These are phyloP conservation scores for Erysimum cheiri DNA, from an alignment of 441 rosid genomes.

Conservation along the genomic window DNA sequence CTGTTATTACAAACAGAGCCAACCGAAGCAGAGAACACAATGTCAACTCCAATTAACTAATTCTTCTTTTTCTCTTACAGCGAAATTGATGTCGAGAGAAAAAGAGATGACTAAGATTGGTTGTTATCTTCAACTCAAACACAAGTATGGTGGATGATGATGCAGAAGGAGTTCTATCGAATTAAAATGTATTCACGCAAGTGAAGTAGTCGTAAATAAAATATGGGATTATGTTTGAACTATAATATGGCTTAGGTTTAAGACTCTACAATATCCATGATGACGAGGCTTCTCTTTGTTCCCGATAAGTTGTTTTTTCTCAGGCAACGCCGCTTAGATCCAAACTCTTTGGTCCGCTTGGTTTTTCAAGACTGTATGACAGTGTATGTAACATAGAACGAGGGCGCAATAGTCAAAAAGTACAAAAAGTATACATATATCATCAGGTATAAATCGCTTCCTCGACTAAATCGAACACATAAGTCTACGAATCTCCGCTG, in stretches of 20 bases:
- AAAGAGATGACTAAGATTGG: background rate
- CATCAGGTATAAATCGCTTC: background rate
- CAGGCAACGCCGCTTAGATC: background rate
- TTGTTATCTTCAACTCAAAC: background rate
- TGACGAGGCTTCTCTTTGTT: conserved; percentile 1
- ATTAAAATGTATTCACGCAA: background rate
- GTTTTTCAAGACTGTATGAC: background rate
- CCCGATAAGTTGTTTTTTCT: background rate
- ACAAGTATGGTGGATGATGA: background rate
- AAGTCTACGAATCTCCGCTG: background rate
- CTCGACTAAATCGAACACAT: background rate
- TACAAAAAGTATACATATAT: background rate
- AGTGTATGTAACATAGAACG: background rate
- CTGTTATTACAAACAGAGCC: conserved; percentile 1
- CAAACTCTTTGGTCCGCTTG: conserved; percentile 1
- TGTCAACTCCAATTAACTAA: background rate
- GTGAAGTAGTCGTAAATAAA: background rate
- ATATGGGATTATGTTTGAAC: background rate
- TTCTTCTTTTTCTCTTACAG: background rate
- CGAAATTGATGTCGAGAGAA: background rate
- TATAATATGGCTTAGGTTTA: background rate
- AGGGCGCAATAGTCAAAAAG: background rate
- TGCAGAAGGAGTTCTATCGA: background rate
- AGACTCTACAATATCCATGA: background rate
- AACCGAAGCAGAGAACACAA: background rate